Conservation (phyloP, 2,329 filamentous ascomycete species). For the Stagonosporopsis cucurbitacearum region DNA sequence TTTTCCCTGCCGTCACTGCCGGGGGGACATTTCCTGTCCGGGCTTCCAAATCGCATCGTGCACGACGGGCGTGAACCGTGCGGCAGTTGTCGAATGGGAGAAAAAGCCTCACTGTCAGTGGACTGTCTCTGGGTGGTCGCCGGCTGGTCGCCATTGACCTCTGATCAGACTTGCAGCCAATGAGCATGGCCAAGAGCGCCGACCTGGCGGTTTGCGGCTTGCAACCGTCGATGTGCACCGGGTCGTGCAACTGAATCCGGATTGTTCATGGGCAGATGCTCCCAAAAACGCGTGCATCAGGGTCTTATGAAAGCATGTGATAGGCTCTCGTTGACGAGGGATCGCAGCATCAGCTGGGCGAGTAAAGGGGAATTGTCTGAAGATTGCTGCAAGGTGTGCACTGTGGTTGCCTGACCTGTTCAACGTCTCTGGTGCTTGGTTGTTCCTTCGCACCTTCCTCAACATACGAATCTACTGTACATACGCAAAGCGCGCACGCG, state of each 20-base stretch:
- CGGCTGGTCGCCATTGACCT: constrained; percentile 12
- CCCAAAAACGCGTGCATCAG: constrained; percentile 10
- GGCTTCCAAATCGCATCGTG: constrained; percentile 3
- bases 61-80: not conserved
- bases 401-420: constrained; percentile 6
- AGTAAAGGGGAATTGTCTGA: constrained; percentile 3
- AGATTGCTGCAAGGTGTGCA: constrained; percentile 12
- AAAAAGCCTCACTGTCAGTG: constrained; percentile 15
- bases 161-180: constrained; percentile 19
- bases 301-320: constrained; percentile 14
- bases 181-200: constrained; percentile 22
- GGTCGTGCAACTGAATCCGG: not conserved
- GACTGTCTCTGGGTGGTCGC: constrained; percentile 3
- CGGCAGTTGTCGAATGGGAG: constrained; percentile 7
- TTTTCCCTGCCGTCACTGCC: constrained; percentile 17
- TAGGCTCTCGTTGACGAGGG: constrained; percentile 12
- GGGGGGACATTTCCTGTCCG: constrained; percentile 1
- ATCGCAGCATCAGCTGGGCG: constrained; percentile 3
- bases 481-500: not conserved
- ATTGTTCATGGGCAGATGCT: not conserved
- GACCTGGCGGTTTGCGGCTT: constrained; percentile 6
- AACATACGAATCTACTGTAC: not conserved
- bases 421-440: not conserved
- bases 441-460: not conserved
- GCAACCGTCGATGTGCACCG: not conserved